phyloP scores from a whole-genome alignment of 148 eudicot species.

The Dianthus caryophyllus region DNA sequence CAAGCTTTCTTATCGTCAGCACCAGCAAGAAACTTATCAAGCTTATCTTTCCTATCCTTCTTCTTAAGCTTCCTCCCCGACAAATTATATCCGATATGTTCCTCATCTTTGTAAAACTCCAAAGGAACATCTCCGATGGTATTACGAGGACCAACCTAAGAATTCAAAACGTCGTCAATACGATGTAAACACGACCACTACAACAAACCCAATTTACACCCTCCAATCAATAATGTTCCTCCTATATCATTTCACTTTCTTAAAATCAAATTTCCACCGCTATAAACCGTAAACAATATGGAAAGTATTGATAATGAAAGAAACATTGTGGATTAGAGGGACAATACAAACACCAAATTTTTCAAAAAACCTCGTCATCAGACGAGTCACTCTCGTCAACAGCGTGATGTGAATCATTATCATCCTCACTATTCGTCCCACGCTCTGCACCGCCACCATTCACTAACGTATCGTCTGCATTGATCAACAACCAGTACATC shows the following conservation, averaged over 20 bases:
- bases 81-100: slow-evolving; percentile 87
- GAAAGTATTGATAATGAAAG: no score
- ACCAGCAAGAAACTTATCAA: slow-evolving; percentile 59
- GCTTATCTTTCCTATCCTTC: slow-evolving; percentile 63
- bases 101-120: slow-evolving; percentile 89
- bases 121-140: slow-evolving; percentile 90
- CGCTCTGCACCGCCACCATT: slow-evolving; percentile 21
- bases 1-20: slow-evolving; percentile 74
- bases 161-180: not conserved
- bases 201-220: not conserved
- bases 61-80: slow-evolving; percentile 87
- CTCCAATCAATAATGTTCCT: no score
- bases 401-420: slow-evolving; percentile 43
- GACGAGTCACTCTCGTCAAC: slow-evolving; percentile 96
- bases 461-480: slow-evolving; percentile 24
- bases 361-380: slow-evolving; percentile 74
- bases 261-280: no score
- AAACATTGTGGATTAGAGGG: no score
- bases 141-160: slow-evolving; percentile 86
- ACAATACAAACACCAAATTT: not conserved
- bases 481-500: slow-evolving; percentile 20
- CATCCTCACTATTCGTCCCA: slow-evolving; percentile 22
- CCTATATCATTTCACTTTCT: no score
- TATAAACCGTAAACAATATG: no score
- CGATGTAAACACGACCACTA: not conserved